A percentile compares a stretch with the other conserved stretches of the same genome.
Evolutionary conservation across 805 yeast species (phyloP).

Genomic region (Helenozyma rhizophorensis): DNA sequence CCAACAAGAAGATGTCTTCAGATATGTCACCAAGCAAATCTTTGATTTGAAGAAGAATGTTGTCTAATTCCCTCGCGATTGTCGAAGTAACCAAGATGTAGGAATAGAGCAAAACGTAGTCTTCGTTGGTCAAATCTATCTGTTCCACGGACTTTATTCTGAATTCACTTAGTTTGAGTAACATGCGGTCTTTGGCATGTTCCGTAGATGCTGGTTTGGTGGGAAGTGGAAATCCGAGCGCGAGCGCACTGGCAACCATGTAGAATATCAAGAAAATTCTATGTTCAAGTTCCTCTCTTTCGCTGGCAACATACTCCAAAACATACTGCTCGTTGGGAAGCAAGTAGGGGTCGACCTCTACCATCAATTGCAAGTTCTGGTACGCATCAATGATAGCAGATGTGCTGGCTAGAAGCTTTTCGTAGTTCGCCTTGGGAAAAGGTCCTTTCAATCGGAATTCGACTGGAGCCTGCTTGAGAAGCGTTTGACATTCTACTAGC

Average conservation of each 20-base stretch:
- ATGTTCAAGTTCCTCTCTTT: slow-evolving; percentile 66
- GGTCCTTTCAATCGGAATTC: slow-evolving; percentile 73
- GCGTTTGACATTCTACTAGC: slow-evolving; percentile 54
- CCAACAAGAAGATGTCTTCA: slow-evolving; percentile 55
- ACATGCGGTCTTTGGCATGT: slow-evolving; percentile 66
- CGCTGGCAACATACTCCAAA: slow-evolving; percentile 48
- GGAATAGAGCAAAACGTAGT: slow-evolving; percentile 71
- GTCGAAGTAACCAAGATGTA: slow-evolving; percentile 69
- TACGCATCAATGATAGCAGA: slow-evolving; percentile 67
- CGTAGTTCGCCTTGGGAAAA: slow-evolving; percentile 54
- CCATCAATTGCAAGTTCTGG: slow-evolving; percentile 68
- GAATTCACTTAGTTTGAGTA: slow-evolving; percentile 59
- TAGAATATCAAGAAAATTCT: slow-evolving; percentile 73
- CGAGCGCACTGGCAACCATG: slow-evolving; percentile 71
- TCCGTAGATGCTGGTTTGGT: slow-evolving; percentile 72
- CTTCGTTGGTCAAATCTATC: slow-evolving; percentile 52
- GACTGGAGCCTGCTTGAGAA: slow-evolving; percentile 67
- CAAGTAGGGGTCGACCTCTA: slow-evolving; percentile 55
- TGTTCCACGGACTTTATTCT: slow-evolving; percentile 29
- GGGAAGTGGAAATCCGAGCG: slow-evolving; percentile 74
- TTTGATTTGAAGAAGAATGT: slow-evolving; percentile 50
- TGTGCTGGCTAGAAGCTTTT: slow-evolving; percentile 48
- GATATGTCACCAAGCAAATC: slow-evolving; percentile 63
- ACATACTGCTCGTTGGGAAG: slow-evolving; percentile 52
- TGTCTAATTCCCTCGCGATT: slow-evolving; percentile 60